Evolutionary conservation across 306 rosid genomes (phyloP).

Genomic region (Cucurbita argyrosperma): DNA sequence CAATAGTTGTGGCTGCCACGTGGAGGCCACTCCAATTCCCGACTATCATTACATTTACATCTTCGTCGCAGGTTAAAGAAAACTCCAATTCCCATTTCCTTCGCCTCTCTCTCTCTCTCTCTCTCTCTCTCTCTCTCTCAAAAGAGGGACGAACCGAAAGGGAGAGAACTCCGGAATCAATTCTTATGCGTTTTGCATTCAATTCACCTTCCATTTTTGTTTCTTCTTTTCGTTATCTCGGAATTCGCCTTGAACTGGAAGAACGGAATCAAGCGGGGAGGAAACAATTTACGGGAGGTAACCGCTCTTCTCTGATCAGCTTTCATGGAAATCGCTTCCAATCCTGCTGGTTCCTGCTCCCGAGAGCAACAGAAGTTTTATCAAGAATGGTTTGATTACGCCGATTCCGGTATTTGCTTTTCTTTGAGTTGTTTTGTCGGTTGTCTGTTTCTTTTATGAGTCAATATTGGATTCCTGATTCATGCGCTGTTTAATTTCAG

Average conservation of each 20-base stretch:
- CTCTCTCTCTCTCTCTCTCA: not conserved
- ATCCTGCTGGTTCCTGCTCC: constrained; percentile 30
- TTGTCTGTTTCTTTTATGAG: not conserved
- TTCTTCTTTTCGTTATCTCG: not conserved
- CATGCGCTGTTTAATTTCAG: constrained; percentile 20
- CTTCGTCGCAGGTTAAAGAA: no score
- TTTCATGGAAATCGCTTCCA: constrained; percentile 51
- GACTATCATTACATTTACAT: no score
- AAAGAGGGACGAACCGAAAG: not conserved
- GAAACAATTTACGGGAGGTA: not conserved
- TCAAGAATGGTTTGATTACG: constrained; percentile 68
- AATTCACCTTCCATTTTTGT: not conserved
- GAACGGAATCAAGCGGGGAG: not conserved
- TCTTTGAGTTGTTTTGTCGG: not conserved
- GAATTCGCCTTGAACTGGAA: not conserved
- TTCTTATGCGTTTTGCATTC: not conserved
- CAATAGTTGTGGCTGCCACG: no score
- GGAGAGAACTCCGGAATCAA: not conserved
- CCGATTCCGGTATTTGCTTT: constrained; percentile 51
- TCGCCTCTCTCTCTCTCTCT: no score
- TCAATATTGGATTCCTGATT: not conserved
- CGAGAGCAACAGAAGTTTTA: constrained; percentile 45
- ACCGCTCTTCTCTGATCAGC: not conserved
- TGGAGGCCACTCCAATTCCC: no score
- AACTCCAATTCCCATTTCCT: no score